Evolutionary conservation across 1,284 basidiomycete genomes (phyloP), one percentile per base, ranked within the genome.

Genomic region (Trichosporon coremiiforme): DNA sequence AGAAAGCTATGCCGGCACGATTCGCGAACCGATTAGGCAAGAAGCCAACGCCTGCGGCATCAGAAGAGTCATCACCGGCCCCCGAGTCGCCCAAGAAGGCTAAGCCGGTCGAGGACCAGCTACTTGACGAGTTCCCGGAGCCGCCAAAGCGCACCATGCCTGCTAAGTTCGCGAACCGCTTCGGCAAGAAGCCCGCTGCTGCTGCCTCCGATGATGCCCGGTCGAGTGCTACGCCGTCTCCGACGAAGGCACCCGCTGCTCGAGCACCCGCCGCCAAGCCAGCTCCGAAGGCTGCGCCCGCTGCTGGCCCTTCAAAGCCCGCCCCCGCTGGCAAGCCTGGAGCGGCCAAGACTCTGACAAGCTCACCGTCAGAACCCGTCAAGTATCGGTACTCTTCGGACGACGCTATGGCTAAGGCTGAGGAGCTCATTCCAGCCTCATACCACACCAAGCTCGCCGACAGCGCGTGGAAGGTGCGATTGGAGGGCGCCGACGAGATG

Each of bases 301-400:
- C 50, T 9, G 78, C 83, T 35, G 76, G 84, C 0, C 75, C 84
- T 0, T 72, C 84, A 1, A 76, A 74, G 60, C 38, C 64, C 78
- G 79, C 85, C 15, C 57, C 57, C 7, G 71, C 74, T 1, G 79
- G 83, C 1, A 69, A 66, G 57, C 81, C 85, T 2, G 78, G 74
- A 13, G 72, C 79, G 5, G 82, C 86, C 1, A 91, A 90, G 77
- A 83, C 87, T 38, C 86, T 89, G 66, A 84, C 87, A 8, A 85
- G 80, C 2, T 79, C 84, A 3, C 80, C 84, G 0, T 79, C 92
- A 0, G 95, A 97, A 76, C 89, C 90, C 1, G 91, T 98, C 84
- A 97, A 96, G 80, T 98, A 90, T 84, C 93, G 90, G 73, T 94
- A 93, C 82, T 90, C 90, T 0, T 89, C 93, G 0, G 97, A 99